phyloP scores from a whole-genome alignment of 176 grass and related monocot species.

The Carex littledalei region DNA sequence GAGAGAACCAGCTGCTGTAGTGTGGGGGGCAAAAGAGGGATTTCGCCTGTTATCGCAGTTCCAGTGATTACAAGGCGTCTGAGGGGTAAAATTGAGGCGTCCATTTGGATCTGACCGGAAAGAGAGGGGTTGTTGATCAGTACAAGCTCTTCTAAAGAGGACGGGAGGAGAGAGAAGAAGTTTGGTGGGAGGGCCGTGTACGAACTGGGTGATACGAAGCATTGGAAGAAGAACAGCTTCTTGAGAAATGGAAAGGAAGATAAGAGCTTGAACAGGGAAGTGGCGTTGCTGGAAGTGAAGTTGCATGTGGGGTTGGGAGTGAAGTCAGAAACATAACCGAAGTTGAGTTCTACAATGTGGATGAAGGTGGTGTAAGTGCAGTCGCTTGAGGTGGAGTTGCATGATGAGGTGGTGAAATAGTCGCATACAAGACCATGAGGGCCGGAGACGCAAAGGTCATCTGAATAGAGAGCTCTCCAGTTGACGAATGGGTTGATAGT shows the following conservation, averaged over 20 bases:
- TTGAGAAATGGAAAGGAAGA: constrained; percentile 36
- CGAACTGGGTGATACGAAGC: constrained; percentile 20
- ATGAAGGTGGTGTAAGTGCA: not conserved
- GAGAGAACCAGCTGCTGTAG: constrained; percentile 39
- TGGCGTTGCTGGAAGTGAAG: constrained; percentile 21
- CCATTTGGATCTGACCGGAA: constrained; percentile 18
- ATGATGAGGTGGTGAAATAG: constrained; percentile 14
- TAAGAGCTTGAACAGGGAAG: constrained; percentile 11
- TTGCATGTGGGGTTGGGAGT: constrained; percentile 33
- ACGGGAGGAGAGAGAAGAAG: constrained; percentile 28
- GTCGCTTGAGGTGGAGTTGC: not conserved
- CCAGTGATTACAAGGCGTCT: constrained; percentile 33
- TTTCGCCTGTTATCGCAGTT: constrained; percentile 19
- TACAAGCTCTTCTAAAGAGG: constrained; percentile 38
- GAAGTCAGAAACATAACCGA: constrained; percentile 46
- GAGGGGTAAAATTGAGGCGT: constrained; percentile 10
- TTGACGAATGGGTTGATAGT: constrained; percentile 24
- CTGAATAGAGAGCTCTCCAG: constrained; percentile 39
- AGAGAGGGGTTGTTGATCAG: constrained; percentile 45
- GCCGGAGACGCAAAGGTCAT: constrained; percentile 51
- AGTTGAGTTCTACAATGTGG: constrained; percentile 35
- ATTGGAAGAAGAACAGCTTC: constrained; percentile 41
- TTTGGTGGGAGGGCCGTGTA: not conserved
- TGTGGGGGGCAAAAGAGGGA: constrained; percentile 9
- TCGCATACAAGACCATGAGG: constrained; percentile 51